Evolutionary conservation across 176 grass and related monocot genomes (phyloP), one percentile per base, ranked within the genome.

Genomic region (Urochloa ruziziensis): DNA sequence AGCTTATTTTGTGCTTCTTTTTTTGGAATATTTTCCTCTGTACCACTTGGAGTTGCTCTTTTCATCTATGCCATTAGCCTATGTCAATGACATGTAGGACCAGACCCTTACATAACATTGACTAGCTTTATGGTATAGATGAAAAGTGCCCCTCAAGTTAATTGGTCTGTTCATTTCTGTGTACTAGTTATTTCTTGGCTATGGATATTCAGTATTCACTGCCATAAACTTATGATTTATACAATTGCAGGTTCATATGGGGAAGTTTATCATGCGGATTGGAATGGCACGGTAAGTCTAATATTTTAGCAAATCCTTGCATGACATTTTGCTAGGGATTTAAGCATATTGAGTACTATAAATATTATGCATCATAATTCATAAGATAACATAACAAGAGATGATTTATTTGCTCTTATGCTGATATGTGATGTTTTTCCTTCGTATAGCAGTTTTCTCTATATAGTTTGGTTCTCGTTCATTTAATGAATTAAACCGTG

Each of bases 261-360:
- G 34, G 96, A 99, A 81, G 96, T 99, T 34, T 99, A 99, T 96
- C 93, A 36, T 80, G 96, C 96, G 81, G 93, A 99, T 82, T 99
- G 93, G 96, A 89, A 99, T 90, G 96, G 91, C 85, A 99, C 96
- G 57, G 93, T 99, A 92, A 96, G 93, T 87, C 33, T 33, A 83
- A 62, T 84, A 79, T 77, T 74, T 77, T 75, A 68, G 34, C n/a
- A 73, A 59, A 53, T 75, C 18, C 16, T 64, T 89, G 12, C 32
- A 23, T 80, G 39, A 47, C 64, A 57, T 57, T 52, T 62, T 77
- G 19, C 54, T 80, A 77, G 33, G 33, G 32, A 42, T 78, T 27
- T 32, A 6, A 6, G 34, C 43, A 73, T 40, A 44, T 10, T 56
- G 43, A 54, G 71, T 87, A 40, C 51, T 59, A 28, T 47, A 62